phyloP scores from a whole-genome alignment of 1,139 yeast genomes.

The Geotrichum citri-aurantii region DNA sequence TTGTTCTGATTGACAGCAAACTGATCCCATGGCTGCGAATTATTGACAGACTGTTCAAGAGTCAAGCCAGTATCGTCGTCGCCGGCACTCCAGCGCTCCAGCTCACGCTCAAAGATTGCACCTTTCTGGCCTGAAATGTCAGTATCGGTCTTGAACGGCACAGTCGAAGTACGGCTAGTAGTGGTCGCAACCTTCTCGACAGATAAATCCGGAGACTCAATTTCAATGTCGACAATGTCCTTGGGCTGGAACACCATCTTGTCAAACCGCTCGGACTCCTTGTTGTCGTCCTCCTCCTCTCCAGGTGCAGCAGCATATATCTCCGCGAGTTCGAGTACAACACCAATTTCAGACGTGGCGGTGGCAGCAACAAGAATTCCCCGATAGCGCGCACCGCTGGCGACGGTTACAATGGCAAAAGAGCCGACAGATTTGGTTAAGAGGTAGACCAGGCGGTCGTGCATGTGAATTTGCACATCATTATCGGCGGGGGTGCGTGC shows the following conservation, averaged over 20 bases:
- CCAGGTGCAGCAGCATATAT: conserved; percentile 39
- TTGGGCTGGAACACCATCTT: conserved; percentile 50
- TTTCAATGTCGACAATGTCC: conserved; percentile 60
- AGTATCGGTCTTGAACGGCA: conserved; percentile 67
- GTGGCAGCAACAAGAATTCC: conserved; percentile 53
- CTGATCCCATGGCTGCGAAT: conserved; percentile 69
- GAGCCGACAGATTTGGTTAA: conserved; percentile 54
- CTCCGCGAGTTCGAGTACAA: conserved; percentile 50
- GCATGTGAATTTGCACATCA: conserved; percentile 33
- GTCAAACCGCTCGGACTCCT: conserved; percentile 39
- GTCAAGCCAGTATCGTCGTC: conserved; percentile 35
- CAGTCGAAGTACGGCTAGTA: conserved; percentile 16
- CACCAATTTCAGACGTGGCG: conserved; percentile 43
- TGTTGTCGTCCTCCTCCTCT: conserved; percentile 34
- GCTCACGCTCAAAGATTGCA: conserved; percentile 56
- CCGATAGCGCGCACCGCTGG: conserved; percentile 53
- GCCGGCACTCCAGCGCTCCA: conserved; percentile 85
- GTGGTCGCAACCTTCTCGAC: conserved; percentile 22
- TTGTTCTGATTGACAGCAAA: conserved; percentile 82
- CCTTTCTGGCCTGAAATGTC: conserved; percentile 55
- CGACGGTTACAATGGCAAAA: conserved; percentile 51
- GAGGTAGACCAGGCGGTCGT: conserved; percentile 47
- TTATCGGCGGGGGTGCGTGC: conserved; percentile 11
- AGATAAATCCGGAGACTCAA: conserved; percentile 42
- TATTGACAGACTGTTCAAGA: conserved; percentile 37